Evolutionary conservation across 768 basidiomycete genomes (phyloP).

Genomic region (Grammothele lineata): DNA sequence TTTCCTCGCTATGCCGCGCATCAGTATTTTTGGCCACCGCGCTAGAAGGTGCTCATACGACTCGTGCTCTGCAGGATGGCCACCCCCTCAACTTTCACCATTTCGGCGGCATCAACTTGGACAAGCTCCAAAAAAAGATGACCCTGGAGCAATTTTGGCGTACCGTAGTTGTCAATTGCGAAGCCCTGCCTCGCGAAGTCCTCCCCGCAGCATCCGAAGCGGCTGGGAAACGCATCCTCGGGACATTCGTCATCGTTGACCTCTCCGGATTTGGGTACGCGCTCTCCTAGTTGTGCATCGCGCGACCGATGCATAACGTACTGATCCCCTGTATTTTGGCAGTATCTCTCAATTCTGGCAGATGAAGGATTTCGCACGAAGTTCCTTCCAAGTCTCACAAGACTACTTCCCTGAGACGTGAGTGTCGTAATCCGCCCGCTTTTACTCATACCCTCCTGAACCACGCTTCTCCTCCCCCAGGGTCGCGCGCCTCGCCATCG

Average conservation of each 20-base stretch:
- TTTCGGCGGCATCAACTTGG: constrained; percentile 52
- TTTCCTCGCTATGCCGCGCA: not conserved
- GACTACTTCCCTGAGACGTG: constrained; percentile 79
- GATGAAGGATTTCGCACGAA: constrained; percentile 58
- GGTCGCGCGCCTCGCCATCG: constrained; percentile 67
- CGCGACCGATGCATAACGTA: too few relatives aligned
- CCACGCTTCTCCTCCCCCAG: constrained; percentile 32
- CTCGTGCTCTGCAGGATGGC: constrained; percentile 43
- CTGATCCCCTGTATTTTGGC: not conserved
- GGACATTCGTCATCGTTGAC: constrained; percentile 63
- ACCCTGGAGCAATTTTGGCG: constrained; percentile 39
- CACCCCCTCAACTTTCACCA: constrained; percentile 67
- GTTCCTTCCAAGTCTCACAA: constrained; percentile 70
- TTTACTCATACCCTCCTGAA: not conserved
- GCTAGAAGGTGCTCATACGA: too few relatives aligned
- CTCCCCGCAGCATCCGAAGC: constrained; percentile 60
- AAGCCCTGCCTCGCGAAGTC: constrained; percentile 60
- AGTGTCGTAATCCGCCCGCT: constrained; percentile 15
- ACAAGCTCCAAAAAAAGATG: constrained; percentile 27
- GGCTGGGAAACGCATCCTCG: constrained; percentile 46
- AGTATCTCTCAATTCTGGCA: constrained; percentile 74
- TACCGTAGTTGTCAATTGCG: constrained; percentile 59
- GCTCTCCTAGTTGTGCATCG: not conserved
- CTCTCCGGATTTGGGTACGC: constrained; percentile 66
- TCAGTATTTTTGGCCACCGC: too few relatives aligned